Percentiles rank a stretch among this genome's conserved stretches.
Conservation (phyloP, 352 stramenopile species). For the Pythium dissotocum region DNA sequence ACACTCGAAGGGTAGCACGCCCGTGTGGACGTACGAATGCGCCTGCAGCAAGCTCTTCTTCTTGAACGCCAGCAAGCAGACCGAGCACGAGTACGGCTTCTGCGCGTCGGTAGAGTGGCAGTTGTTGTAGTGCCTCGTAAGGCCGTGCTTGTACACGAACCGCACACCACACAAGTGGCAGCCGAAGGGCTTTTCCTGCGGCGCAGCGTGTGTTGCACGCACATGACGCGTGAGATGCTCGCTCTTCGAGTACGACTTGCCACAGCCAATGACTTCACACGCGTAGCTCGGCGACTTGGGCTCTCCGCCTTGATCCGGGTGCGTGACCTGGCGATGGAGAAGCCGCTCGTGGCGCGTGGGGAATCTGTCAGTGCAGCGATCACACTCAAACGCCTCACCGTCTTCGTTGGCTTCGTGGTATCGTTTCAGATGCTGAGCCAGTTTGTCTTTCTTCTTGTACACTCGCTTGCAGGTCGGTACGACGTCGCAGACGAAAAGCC, state of each 20-base stretch:
- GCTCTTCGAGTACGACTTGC: constrained; percentile 61
- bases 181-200: constrained; percentile 45
- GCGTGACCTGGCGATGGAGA: constrained; percentile 23
- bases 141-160: constrained; percentile 73
- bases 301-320: constrained; percentile 10
- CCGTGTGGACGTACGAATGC: constrained; percentile 78
- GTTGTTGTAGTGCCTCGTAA: constrained; percentile 61
- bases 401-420: constrained; percentile 19
- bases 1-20: constrained; percentile 72
- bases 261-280: constrained; percentile 42
- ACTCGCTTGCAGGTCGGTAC: constrained; percentile 14
- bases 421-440: constrained; percentile 22
- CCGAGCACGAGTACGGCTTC: constrained; percentile 53
- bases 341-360: constrained; percentile 34
- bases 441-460: constrained; percentile 34
- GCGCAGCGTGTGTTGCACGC: constrained; percentile 39
- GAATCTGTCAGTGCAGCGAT: constrained; percentile 21
- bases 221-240: constrained; percentile 67
- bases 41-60: constrained; percentile 81
- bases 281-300: constrained; percentile 37
- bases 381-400: constrained; percentile 21
- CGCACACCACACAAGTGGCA: constrained; percentile 56
- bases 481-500: constrained; percentile 18
- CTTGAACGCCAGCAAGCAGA: constrained; percentile 72
- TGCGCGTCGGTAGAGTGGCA: constrained; percentile 29